These are phyloP conservation scores for Globisporangium carolinianum DNA, from an alignment of 352 stramenopile species.

Conservation along the genomic window DNA sequence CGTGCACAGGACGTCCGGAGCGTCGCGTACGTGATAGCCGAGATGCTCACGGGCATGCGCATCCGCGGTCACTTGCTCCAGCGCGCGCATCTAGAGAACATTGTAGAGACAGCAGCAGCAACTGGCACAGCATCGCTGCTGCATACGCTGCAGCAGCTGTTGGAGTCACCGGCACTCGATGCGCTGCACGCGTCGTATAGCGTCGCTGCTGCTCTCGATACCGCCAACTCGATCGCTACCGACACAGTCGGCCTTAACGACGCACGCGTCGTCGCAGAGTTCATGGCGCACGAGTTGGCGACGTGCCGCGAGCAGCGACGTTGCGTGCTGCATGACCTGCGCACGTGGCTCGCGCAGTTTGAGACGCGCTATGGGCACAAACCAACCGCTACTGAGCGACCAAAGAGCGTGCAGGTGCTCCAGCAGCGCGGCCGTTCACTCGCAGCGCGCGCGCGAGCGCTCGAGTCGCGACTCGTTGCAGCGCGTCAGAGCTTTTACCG, in stretches of 20 bases:
- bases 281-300: slow-evolving; percentile 36
- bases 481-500: slow-evolving; percentile 25
- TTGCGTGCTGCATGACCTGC: slow-evolving; percentile 34
- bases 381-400: slow-evolving; percentile 24
- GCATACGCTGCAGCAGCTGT: slow-evolving; percentile 24
- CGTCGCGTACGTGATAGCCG: slow-evolving; percentile 48
- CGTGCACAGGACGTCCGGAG: slow-evolving; percentile 35
- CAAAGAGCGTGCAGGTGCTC: slow-evolving; percentile 25
- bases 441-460: slow-evolving; percentile 28
- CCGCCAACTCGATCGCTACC: no score
- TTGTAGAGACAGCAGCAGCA: slow-evolving; percentile 15
- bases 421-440: slow-evolving; percentile 28
- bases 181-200: not conserved
- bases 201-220: no score
- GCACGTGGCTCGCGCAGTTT: slow-evolving; percentile 41
- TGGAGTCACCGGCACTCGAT: slow-evolving; percentile 13
- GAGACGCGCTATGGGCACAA: slow-evolving; percentile 49
- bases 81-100: slow-evolving; percentile 19
- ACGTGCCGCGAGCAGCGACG: slow-evolving; percentile 30
- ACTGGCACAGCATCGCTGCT: slow-evolving; percentile 8
- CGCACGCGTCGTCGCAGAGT: slow-evolving; percentile 14
- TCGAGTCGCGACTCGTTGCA: slow-evolving; percentile 22
- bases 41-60: slow-evolving; percentile 49
- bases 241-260: not conserved
- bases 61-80: slow-evolving; percentile 28